Conservation (phyloP, 1,284 basidiomycete species). For the Tylopilus sp. region DNA sequence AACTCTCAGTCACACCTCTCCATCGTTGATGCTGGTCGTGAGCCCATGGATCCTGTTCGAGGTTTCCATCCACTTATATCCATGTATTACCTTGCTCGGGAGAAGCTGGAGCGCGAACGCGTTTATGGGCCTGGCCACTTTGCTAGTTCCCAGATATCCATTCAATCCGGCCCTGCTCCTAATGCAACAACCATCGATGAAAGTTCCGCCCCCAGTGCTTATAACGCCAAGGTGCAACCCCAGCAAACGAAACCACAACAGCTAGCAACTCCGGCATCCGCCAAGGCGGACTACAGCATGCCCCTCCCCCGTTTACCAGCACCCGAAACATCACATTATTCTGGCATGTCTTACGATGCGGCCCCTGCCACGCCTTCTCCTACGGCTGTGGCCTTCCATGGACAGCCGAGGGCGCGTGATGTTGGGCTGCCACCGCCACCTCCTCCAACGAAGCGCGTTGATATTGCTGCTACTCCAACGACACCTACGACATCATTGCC, state of each 20-base stretch:
- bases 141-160: slow-evolving; percentile 86
- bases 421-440: slow-evolving; percentile 41
- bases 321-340: slow-evolving; percentile 83
- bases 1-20: slow-evolving; percentile 64
- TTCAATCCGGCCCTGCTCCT: slow-evolving; percentile 34
- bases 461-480: slow-evolving; percentile 51
- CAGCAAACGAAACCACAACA: slow-evolving; percentile 30
- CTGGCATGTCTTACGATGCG: slow-evolving; percentile 79
- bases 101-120: slow-evolving; percentile 94
- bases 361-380: slow-evolving; percentile 61
- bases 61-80: slow-evolving; percentile 97
- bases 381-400: slow-evolving; percentile 61
- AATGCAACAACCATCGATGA: slow-evolving; percentile 39
- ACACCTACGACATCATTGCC: slow-evolving; percentile 54
- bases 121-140: slow-evolving; percentile 96
- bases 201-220: slow-evolving; percentile 24
- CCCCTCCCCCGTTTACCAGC: slow-evolving; percentile 83
- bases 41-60: slow-evolving; percentile 84
- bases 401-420: slow-evolving; percentile 73
- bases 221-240: slow-evolving; percentile 37
- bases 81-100: slow-evolving; percentile 95
- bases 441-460: slow-evolving; percentile 40
- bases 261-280: slow-evolving; percentile 25
- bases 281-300: slow-evolving; percentile 83
- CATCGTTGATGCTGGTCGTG: slow-evolving; percentile 58